Conservation (phyloP, 176 grass and related monocot species). For the Bonia amplexicaulis region DNA sequence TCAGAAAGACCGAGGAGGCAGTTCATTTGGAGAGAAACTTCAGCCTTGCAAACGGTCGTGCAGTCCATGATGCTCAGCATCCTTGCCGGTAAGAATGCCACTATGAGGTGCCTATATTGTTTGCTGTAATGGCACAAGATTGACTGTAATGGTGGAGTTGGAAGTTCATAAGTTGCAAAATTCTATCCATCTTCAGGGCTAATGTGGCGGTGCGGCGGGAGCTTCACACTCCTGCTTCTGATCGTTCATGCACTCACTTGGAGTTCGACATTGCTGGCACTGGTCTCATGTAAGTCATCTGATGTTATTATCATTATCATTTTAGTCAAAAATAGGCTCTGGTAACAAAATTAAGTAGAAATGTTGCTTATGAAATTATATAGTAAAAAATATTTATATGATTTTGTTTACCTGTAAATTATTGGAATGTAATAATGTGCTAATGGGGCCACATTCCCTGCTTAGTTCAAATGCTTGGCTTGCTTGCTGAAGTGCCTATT, state of each 20-base stretch:
- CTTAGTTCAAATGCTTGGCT: neutral
- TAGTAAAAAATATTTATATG: neutral
- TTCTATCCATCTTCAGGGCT: constrained; percentile 44
- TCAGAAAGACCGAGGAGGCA: constrained; percentile 55
- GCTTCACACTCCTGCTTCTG: constrained; percentile 83
- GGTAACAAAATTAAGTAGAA: neutral
- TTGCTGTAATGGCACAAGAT: neutral
- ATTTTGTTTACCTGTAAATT: neutral
- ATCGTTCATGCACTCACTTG: constrained; percentile 89
- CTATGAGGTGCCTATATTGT: neutral
- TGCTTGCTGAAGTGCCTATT: neutral
- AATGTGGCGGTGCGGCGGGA: constrained; percentile 68
- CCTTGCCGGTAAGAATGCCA: constrained; percentile 64
- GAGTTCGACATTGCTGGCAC: constrained; percentile 89
- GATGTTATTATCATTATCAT: neutral
- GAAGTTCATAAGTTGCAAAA: neutral
- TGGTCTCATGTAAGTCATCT: constrained; percentile 61
- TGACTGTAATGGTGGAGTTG: neutral
- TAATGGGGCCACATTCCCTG: neutral
- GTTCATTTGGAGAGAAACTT: constrained; percentile 62
- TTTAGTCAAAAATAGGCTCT: neutral
- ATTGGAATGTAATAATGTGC: neutral
- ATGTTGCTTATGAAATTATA: neutral
- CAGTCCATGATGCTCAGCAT: constrained; percentile 84
- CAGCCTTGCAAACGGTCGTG: constrained; percentile 77